These are phyloP conservation scores for thale cress (Arabidopsis thaliana) DNA, from an alignment of 345 rosid genomes.

Conservation along the genomic window TAIR10.1 NC_003076.8:15392001-15392500, in stretches of 20 bases:
- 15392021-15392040: not conserved
- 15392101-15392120: not conserved
- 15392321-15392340: constrained; percentile 32
- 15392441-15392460: too few relatives aligned
- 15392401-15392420: not conserved
- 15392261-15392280: constrained; percentile 27
- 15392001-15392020: not conserved
- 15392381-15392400: not conserved
- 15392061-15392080: not conserved
- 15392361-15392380: constrained; percentile 6
- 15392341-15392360: constrained; percentile 25
- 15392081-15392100: not conserved
- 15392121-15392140: not conserved
- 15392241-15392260: constrained; percentile 3
- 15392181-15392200: not conserved
- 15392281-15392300: constrained; percentile 10
- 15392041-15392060: not conserved
- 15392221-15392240: not conserved
- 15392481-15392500: too few relatives aligned
- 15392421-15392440: not conserved
- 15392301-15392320: constrained; percentile 34
- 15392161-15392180: not conserved
- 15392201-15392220: not conserved
- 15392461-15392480: too few relatives aligned
- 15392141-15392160: not conserved